phyloP scores from a whole-genome alignment of 2,329 filamentous ascomycete genomes.

The Cephalotrichum gorgonifer region DNA sequence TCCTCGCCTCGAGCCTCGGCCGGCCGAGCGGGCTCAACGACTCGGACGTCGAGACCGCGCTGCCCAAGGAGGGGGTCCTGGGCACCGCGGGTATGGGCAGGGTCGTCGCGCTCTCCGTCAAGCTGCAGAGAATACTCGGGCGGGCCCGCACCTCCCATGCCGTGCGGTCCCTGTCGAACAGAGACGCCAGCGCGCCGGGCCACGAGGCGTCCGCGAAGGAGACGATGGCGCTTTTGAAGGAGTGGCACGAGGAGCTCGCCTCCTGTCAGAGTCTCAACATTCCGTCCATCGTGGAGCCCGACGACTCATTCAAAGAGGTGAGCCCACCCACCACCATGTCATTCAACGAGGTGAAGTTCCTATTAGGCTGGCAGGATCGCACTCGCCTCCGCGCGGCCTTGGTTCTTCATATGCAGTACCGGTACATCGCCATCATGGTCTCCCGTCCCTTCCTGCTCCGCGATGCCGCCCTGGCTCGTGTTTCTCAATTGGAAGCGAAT shows the following conservation, averaged over 20 bases:
- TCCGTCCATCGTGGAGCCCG: slow-evolving; percentile 10
- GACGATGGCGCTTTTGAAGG: slow-evolving; percentile 12
- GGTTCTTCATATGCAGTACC: slow-evolving; percentile 19
- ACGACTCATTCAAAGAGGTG: slow-evolving; percentile 7
- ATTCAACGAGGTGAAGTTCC: slow-evolving; percentile 16
- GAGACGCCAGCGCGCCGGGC: neutral
- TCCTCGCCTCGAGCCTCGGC: slow-evolving; percentile 23
- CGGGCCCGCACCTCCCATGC: slow-evolving; percentile 14
- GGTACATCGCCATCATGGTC: slow-evolving; percentile 20
- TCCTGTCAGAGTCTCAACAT: slow-evolving; percentile 12
- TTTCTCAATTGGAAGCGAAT: neutral
- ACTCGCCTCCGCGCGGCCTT: slow-evolving; percentile 17
- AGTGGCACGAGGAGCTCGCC: slow-evolving; percentile 14
- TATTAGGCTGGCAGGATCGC: slow-evolving; percentile 15
- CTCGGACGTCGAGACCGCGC: slow-evolving; percentile 21
- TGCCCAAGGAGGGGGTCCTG: slow-evolving; percentile 17
- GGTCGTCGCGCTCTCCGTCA: slow-evolving; percentile 18
- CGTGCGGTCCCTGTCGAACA: slow-evolving; percentile 1
- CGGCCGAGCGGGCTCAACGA: slow-evolving; percentile 23
- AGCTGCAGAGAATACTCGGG: slow-evolving; percentile 18
- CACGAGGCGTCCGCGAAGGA: slow-evolving; percentile 8
- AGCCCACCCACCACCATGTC: slow-evolving; percentile 11
- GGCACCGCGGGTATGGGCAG: slow-evolving; percentile 16
- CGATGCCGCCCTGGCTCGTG: slow-evolving; percentile 9
- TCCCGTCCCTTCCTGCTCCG: slow-evolving; percentile 19